Base-by-base conservation (phyloP, 805 yeast genomes). In the Schwanniomyces polymorphus region DNA sequence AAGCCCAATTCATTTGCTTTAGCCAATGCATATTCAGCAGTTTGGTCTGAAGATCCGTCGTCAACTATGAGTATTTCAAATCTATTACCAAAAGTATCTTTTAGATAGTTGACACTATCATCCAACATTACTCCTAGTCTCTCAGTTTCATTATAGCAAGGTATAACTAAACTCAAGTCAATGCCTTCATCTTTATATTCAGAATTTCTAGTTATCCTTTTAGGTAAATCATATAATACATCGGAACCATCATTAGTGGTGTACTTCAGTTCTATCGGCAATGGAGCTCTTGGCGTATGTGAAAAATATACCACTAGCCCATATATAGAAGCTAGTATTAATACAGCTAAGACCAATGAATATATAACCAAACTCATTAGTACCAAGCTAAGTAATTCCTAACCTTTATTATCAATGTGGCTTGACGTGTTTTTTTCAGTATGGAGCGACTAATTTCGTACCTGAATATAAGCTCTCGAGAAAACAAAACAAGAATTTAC, bases 21-120 rank as follows among this genome's bases (percentile, higher is more conserved):
- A n/a, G 74, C 63, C 34, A 94, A 61, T 10, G 96, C 95, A 59
- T 74, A 85, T 26, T 79, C 78, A 12, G 83, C 80, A 0, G 98
- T 92, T 2, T 84, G 84, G 67, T 94, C 99, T 35, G 61, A 72
- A 4, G 96, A 88, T 5, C 97, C 97, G 67, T 94, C 99, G 68
- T 94, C 98, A 12, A 94, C 91, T 17, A 94, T 75, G 25, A 94
- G 48, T 41, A 94, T 81, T 67, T 94, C 99, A 76, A 81, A 90
- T 39, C 65, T 59, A 1, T 61, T 52, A 3, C 52, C 45, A 50
- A 71, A 68, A 6, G 68, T 55, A 5, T 47, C 27, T 33, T 74
- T 60, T 50, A 92, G 69, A 53, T 77, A 81, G 3, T 63, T 77
- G 27, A 88, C 73, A 1, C 88, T 74, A 46, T 89, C 97, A 43